phyloP scores from a whole-genome alignment of 768 basidiomycete species.

The Tricholomella constricta region DNA sequence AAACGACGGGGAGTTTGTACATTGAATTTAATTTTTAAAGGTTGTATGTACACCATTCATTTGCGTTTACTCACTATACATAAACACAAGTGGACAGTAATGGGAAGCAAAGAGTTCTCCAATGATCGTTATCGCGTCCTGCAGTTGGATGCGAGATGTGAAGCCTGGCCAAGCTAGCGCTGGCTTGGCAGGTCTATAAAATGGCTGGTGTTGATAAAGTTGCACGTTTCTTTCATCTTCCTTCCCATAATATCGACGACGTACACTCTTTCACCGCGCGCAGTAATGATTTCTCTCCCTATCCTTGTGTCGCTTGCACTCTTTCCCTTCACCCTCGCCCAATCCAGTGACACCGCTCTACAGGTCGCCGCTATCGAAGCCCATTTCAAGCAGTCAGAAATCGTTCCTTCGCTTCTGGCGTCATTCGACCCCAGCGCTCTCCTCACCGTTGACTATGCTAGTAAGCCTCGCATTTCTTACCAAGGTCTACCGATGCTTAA shows the following conservation, averaged over 20 bases:
- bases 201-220: neutral
- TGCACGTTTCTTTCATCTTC: neutral
- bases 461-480: conserved; percentile 21
- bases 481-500: conserved; percentile 2
- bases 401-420: conserved; percentile 64
- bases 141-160: no score
- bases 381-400: conserved; percentile 59
- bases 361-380: conserved; percentile 65
- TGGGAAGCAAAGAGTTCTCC: no score
- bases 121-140: no score
- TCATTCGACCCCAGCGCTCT: conserved; percentile 64
- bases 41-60: no score
- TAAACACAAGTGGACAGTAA: no score
- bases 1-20: no score
- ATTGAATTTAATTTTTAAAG: no score
- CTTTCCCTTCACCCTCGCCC: conserved; percentile 46
- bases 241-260: conserved; percentile 5
- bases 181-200: conserved; percentile 3
- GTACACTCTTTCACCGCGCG: conserved; percentile 18
- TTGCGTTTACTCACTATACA: no score
- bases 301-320: conserved; percentile 40
- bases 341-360: conserved; percentile 41
- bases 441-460: conserved; percentile 51
- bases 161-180: neutral
- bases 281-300: conserved; percentile 35